These are phyloP conservation scores for Vitis hybrid DNA, from an alignment of 177 flowering plant species.

Conservation along the genomic window DNA sequence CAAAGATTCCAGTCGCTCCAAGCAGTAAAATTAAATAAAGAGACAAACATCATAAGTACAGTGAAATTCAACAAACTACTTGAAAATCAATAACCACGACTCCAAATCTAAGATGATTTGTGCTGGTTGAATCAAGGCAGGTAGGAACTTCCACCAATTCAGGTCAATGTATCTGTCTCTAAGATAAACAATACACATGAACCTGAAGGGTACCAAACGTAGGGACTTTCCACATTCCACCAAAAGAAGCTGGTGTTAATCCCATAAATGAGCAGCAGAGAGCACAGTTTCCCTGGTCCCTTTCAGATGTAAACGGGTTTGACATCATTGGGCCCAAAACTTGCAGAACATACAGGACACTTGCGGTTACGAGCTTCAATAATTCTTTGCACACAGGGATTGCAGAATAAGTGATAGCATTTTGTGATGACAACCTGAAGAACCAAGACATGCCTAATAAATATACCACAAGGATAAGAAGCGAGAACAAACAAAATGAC, in stretches of 20 bases:
- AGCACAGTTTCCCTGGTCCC: background rate
- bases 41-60: slow-evolving; percentile 12
- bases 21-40: slow-evolving; percentile 9
- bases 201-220: background rate
- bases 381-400: slow-evolving; percentile 65
- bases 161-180: background rate
- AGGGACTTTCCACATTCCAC: background rate
- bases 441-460: slow-evolving; percentile 6
- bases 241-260: background rate
- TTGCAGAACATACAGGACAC: slow-evolving; percentile 71
- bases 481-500: background rate
- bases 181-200: slow-evolving; percentile 3
- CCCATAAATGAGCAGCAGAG: slow-evolving; percentile 3
- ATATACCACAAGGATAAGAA: background rate
- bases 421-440: slow-evolving; percentile 93
- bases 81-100: slow-evolving; percentile 12
- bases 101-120: slow-evolving; percentile 9
- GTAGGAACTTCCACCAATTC: slow-evolving; percentile 6
- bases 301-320: slow-evolving; percentile 81
- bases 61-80: background rate
- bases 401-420: slow-evolving; percentile 95
- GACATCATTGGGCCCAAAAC: slow-evolving; percentile 88
- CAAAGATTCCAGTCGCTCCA: slow-evolving; percentile 15
- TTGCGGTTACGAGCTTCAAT: slow-evolving; percentile 74
- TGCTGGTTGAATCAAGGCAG: slow-evolving; percentile 1